These are phyloP conservation scores for Psophocarpus tetragonolobus DNA, from an alignment of 306 rosid genomes.

Conservation along the genomic window DNA sequence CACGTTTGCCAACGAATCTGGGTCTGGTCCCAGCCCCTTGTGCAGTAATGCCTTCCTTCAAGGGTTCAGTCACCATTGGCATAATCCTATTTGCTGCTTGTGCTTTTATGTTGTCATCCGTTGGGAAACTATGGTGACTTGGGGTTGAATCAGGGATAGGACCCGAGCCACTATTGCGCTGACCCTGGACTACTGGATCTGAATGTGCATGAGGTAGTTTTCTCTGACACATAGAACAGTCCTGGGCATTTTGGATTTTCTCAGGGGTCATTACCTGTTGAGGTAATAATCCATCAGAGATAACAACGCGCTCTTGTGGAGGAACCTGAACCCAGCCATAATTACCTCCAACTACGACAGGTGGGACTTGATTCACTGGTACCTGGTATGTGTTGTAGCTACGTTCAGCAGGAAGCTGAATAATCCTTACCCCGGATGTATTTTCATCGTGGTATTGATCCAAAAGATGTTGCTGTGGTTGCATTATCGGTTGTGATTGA, in stretches of 20 bases:
- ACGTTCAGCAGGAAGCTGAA: constrained; percentile 72
- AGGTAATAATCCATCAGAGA: constrained; percentile 54
- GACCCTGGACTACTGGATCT: constrained; percentile 63
- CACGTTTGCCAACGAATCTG: constrained; percentile 45
- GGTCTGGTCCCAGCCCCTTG: constrained; percentile 51
- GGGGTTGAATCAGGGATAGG: constrained; percentile 52
- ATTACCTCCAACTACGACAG: constrained; percentile 53
- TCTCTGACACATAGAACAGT: constrained; percentile 74
- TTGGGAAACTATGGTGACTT: constrained; percentile 48
- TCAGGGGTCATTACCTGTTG: constrained; percentile 57
- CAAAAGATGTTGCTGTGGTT: constrained; percentile 53
- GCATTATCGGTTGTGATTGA: constrained; percentile 57
- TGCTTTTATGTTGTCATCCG: constrained; percentile 51
- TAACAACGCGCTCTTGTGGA: constrained; percentile 48
- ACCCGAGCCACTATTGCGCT: constrained; percentile 41
- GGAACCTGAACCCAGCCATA: constrained; percentile 76
- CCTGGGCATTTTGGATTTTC: constrained; percentile 49
- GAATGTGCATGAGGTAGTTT: constrained; percentile 87
- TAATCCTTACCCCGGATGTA: constrained; percentile 53
- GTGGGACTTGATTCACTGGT: constrained; percentile 56
- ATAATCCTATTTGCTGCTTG: constrained; percentile 49
- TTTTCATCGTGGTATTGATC: constrained; percentile 62
- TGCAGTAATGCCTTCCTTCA: constrained; percentile 52
- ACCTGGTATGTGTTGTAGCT: constrained; percentile 62
- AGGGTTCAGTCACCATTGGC: constrained; percentile 38